A percentile compares a stretch with the other conserved stretches of the same genome.
phyloP scores from a whole-genome alignment of 176 grass and related monocot species.

The Aegilops umbellulata region DNA sequence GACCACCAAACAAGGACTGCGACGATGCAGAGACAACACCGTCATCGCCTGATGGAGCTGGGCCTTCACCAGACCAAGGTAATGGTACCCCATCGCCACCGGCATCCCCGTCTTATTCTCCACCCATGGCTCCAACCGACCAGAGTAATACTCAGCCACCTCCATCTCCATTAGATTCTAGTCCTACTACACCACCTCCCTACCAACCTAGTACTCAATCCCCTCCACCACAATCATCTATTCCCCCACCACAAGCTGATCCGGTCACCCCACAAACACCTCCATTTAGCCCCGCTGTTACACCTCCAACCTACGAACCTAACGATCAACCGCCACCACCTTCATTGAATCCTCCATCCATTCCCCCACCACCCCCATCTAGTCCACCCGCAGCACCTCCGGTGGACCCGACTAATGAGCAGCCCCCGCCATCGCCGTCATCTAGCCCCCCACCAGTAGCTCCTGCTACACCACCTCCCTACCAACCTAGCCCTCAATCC shows the following conservation, averaged over 20 bases:
- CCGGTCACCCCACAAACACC: not conserved
- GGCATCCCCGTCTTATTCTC: not conserved
- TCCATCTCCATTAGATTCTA: not conserved
- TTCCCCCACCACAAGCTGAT: not conserved
- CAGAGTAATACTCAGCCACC: not conserved
- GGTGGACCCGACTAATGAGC: not conserved
- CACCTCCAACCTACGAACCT: not conserved
- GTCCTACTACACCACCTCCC: not conserved
- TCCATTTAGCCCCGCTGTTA: not conserved
- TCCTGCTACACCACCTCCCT: not conserved
- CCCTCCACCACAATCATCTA: not conserved
- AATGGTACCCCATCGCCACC: slow-evolving; percentile 11
- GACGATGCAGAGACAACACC: not conserved
- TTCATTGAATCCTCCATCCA: not conserved
- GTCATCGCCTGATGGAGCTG: not conserved
- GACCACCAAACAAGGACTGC: slow-evolving; percentile 5
- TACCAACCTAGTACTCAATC: not conserved
- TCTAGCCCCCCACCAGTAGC: not conserved
- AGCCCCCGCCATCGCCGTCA: not conserved
- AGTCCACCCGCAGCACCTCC: not conserved
- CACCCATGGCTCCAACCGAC: not conserved
- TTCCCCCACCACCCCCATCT: not conserved
- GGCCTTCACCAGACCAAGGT: not conserved
- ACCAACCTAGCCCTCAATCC: not conserved
- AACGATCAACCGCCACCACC: not conserved